Conservation (phyloP, 2,329 filamentous ascomycete species). For the Neurospora crassa region DNA sequence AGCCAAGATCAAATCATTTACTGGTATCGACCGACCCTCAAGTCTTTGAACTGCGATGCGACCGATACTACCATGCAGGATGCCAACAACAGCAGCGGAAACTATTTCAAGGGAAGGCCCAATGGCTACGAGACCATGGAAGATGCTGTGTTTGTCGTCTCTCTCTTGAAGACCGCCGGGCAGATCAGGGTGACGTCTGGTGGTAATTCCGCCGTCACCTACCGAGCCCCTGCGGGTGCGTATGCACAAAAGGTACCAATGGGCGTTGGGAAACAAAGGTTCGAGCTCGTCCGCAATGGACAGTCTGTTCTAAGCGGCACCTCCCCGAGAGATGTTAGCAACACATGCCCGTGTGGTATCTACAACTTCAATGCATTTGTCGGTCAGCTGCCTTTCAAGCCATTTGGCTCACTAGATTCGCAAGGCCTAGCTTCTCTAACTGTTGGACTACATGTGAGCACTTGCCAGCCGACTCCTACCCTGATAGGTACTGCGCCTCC, state of each 20-base stretch:
- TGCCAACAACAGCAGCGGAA: conserved; percentile 35
- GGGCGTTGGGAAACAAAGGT: conserved; percentile 36
- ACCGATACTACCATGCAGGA: conserved; percentile 40
- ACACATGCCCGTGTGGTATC: conserved; percentile 40
- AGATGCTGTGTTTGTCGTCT: conserved; percentile 43
- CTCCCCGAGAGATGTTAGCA: conserved; percentile 38
- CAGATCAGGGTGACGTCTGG: conserved; percentile 37
- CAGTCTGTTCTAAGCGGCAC: conserved; percentile 33
- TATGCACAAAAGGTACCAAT: conserved; percentile 35
- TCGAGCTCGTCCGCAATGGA: conserved; percentile 32
- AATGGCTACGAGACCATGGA: conserved; percentile 39
- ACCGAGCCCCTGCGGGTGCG: conserved; percentile 36
- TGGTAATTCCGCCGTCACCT: conserved; percentile 27
- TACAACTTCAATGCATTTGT: conserved; percentile 51
- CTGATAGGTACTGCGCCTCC: conserved; percentile 5
- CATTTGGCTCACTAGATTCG: conserved; percentile 26
- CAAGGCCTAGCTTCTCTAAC: conserved; percentile 22
- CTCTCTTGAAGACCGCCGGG: conserved; percentile 35
- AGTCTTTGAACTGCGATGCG: conserved; percentile 35
- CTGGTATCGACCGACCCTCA: conserved; percentile 44
- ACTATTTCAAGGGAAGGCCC: conserved; percentile 42
- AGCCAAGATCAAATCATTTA: conserved; percentile 40
- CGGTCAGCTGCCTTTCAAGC: conserved; percentile 34
- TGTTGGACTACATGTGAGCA: conserved; percentile 21
- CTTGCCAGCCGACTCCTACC: conserved; percentile 16